Evolutionary conservation across 2,329 filamentous ascomycete species (phyloP).

Genomic region (Penicillium sp.): DNA sequence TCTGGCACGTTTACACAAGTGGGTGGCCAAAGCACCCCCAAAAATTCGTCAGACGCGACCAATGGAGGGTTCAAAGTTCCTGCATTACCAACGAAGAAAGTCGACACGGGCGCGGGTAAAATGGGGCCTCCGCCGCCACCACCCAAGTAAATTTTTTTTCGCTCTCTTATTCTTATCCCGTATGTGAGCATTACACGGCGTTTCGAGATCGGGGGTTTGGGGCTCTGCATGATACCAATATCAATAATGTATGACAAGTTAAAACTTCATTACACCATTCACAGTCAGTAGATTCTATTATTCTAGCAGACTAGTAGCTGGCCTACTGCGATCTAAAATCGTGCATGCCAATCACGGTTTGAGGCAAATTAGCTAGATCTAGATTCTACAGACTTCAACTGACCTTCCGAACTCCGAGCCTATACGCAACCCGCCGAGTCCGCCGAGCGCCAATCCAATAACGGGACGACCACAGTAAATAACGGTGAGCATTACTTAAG

Average conservation of each 20-base stretch:
- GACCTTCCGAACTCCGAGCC: background rate
- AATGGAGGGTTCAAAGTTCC: constrained; percentile 83
- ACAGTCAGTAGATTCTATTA: background rate
- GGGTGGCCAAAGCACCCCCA: constrained; percentile 46
- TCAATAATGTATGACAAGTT: constrained; percentile 22
- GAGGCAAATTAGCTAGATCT: background rate
- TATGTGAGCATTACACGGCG: constrained; percentile 24
- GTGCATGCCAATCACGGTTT: background rate
- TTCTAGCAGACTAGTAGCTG: constrained; percentile 1
- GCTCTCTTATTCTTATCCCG: constrained; percentile 17
- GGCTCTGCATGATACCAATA: constrained; percentile 31
- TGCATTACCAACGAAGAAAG: constrained; percentile 74
- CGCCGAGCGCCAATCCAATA: background rate
- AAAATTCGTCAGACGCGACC: constrained; percentile 42
- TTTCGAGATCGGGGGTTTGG: constrained; percentile 20
- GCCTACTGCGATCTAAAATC: background rate
- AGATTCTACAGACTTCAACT: background rate
- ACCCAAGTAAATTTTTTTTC: constrained; percentile 25
- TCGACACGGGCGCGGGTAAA: constrained; percentile 67
- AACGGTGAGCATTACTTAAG: background rate
- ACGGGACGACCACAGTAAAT: too few species aligned
- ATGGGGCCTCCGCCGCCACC: constrained; percentile 51
- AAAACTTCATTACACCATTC: background rate
- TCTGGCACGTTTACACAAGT: constrained; percentile 96
- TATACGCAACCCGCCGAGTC: background rate